Conservation (phyloP, 192 early-diverging fungal genomes). For the Rhizophagus sp. region DNA sequence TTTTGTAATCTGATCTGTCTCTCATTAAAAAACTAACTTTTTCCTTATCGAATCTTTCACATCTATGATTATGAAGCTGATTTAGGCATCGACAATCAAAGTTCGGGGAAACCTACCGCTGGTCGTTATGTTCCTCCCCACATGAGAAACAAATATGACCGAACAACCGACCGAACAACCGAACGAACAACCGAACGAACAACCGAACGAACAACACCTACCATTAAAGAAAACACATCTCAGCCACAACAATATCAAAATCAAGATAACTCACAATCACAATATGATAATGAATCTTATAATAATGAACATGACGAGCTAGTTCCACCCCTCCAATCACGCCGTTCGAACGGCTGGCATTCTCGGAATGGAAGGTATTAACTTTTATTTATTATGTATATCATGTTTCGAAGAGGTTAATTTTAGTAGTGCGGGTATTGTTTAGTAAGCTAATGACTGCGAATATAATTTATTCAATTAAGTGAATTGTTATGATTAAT, state of each 20-base stretch:
- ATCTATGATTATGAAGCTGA: slow-evolving; percentile 47
- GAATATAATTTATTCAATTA: not conserved
- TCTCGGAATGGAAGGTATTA: slow-evolving; percentile 25
- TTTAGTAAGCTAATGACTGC: no score
- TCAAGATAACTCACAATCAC: not conserved
- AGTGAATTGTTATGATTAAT: not conserved
- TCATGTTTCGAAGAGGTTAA: no score
- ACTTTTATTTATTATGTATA: not conserved
- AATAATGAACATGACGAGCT: slow-evolving; percentile 19
- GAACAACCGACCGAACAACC: not conserved
- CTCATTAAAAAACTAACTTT: not conserved
- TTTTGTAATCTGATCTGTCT: not conserved
- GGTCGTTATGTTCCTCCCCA: slow-evolving; percentile 70
- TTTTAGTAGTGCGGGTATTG: no score
- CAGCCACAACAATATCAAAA: not conserved
- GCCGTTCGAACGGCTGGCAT: slow-evolving; percentile 24
- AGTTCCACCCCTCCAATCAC: slow-evolving; percentile 23
- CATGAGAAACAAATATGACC: slow-evolving; percentile 49
- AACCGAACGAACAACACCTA: not conserved
- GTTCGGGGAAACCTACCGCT: slow-evolving; percentile 34
- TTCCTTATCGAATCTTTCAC: not conserved
- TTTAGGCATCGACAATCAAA: slow-evolving; percentile 56
- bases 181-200: not conserved
- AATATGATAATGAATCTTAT: slow-evolving; percentile 17
- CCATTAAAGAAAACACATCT: not conserved